Evolutionary conservation across 2,329 filamentous ascomycete genomes (phyloP), one percentile per base, ranked within the genome.

Genomic region (Botrytis elliptica): DNA sequence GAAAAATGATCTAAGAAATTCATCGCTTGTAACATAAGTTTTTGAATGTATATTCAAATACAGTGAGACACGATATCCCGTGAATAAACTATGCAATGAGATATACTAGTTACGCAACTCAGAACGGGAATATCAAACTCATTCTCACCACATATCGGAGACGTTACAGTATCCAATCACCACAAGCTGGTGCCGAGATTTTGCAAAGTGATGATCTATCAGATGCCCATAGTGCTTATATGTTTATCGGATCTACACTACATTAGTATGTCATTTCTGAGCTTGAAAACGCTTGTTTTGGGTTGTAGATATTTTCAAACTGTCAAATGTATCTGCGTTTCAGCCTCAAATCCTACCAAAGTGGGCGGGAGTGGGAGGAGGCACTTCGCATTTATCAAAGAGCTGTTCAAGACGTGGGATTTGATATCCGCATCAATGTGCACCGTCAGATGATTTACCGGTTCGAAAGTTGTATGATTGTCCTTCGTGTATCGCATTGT

Each of bases 291-390:
- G 4, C 7, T 40, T 52, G 1, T n/a, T 49, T 4, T n/a, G 22
- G 10, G 10, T n/a, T n/a, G 25, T n/a, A 6, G 49, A 52, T n/a
- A 25, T 2, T n/a, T 14, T 52, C 5, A n/a, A n/a, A 14, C 1
- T n/a, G 49, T 16, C 10, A 52, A 3, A 3, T 52, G 0, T n/a
- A 14, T n/a, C 2, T 16, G 4, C 0, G 9, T 52, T 4, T n/a
- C 12, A n/a, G 49, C 49, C 49, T n/a, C 4, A 3, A n/a, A 52
- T n/a, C 49, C 10, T 52, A 14, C 1, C 49, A 14, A 52, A 12
- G 22, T 25, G 25, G 4, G 25, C 25, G 49, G 46, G 49, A 20
- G 25, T 4, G 4, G 4, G 49, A 6, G 25, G 10, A 6, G 49
- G 49, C 10, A 14, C 10, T 52, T 52, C 2, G 9, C 0, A 52